phyloP scores from a whole-genome alignment of 495 filamentous ascomycete genomes.

The Neurospora africana region DNA sequence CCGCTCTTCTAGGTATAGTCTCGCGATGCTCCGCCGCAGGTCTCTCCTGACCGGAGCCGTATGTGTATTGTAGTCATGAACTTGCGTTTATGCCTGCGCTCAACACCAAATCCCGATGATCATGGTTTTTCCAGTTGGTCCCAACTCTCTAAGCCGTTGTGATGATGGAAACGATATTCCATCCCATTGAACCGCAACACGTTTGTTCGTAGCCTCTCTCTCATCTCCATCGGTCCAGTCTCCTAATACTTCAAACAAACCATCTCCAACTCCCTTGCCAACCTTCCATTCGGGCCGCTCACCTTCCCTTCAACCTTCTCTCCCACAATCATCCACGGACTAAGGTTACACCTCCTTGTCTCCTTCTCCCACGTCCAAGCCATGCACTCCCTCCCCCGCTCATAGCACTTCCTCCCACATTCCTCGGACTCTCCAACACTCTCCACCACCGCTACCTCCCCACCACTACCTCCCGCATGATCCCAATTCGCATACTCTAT shows the following conservation, averaged over 20 bases:
- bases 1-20: background rate
- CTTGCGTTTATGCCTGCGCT: background rate
- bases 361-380: conserved; percentile 35
- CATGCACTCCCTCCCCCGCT: conserved; percentile 17
- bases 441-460: conserved; percentile 15
- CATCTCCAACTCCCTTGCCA: conserved; percentile 7
- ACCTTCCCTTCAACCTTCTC: conserved; percentile 12
- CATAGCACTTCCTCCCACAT: background rate
- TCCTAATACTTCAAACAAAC: conserved; percentile 7
- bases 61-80: background rate
- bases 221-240: background rate
- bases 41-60: background rate
- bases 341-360: conserved; percentile 22
- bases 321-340: conserved; percentile 36
- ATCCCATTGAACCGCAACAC: background rate
- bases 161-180: background rate
- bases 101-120: background rate
- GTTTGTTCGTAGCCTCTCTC: background rate
- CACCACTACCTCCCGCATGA: conserved; percentile 26
- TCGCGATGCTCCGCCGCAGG: background rate
- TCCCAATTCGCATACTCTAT: conserved; percentile 26
- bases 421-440: conserved; percentile 17
- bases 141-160: background rate
- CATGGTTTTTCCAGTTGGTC: background rate
- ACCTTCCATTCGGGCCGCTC: conserved; percentile 8